Conservation (phyloP, 768 basidiomycete species). For the Lentinula raphanica region DNA sequence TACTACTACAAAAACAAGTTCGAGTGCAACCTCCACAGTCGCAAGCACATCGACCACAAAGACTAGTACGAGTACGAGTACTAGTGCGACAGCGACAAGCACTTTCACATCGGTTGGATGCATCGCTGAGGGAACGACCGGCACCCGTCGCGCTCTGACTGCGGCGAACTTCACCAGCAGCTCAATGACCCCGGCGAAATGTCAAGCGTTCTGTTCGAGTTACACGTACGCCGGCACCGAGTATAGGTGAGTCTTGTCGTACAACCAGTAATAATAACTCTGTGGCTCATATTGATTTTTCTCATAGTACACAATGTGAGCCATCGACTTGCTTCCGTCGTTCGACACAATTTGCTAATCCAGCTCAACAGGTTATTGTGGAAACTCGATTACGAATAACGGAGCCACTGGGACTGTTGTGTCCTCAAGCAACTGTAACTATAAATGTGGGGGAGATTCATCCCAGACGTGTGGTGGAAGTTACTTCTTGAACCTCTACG, state of each 20-base stretch:
- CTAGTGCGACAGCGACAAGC: too few species aligned
- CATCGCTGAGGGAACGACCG: constrained; percentile 26
- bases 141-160: constrained; percentile 23
- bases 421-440: constrained; percentile 12
- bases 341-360: background rate
- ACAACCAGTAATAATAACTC: background rate
- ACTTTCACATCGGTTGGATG: constrained; percentile 17
- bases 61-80: background rate
- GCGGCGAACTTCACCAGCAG: constrained; percentile 18
- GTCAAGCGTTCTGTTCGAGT: constrained; percentile 24
- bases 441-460: constrained; percentile 16
- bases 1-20: constrained; percentile 10
- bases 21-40: background rate
- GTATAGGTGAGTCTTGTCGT: constrained; percentile 8
- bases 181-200: constrained; percentile 27
- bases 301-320: background rate
- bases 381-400: constrained; percentile 18
- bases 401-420: constrained; percentile 18
- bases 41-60: constrained; percentile 11
- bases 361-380: constrained; percentile 14
- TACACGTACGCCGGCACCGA: constrained; percentile 29
- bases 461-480: constrained; percentile 17
- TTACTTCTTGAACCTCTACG: background rate
- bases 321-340: background rate
- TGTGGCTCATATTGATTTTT: background rate